A percentile compares a stretch with the other conserved stretches of the same genome.
Conservation (phyloP, 2,329 filamentous ascomycete species). For the Chaetomium sp. region DNA sequence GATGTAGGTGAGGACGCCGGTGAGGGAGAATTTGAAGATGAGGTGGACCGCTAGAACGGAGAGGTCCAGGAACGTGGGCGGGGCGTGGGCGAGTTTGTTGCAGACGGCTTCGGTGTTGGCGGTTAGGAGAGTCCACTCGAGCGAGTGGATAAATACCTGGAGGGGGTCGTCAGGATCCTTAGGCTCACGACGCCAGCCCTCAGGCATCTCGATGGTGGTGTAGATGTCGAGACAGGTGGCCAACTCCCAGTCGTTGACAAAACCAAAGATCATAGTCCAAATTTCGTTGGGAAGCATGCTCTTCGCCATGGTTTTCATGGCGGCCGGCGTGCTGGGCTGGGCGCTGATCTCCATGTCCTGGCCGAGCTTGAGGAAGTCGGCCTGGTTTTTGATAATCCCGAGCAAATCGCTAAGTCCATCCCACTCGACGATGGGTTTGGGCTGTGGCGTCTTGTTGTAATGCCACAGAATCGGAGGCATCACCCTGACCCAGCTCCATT, state of each 20-base stretch:
- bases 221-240: constrained; percentile 75
- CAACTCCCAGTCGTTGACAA: constrained; percentile 84
- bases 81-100: constrained; percentile 63
- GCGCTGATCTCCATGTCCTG: constrained; percentile 58
- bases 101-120: constrained; percentile 65
- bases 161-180: constrained; percentile 56
- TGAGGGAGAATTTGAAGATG: constrained; percentile 85
- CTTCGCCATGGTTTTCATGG: constrained; percentile 27
- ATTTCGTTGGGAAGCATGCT: constrained; percentile 70
- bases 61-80: constrained; percentile 62
- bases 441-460: constrained; percentile 46
- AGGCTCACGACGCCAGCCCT: constrained; percentile 59
- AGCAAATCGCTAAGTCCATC: constrained; percentile 64
- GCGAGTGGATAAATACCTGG: constrained; percentile 65
- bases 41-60: constrained; percentile 79
- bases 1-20: constrained; percentile 65
- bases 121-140: constrained; percentile 80
- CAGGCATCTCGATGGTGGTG: constrained; percentile 66
- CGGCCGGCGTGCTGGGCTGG: constrained; percentile 29
- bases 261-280: constrained; percentile 82
- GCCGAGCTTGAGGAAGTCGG: constrained; percentile 67
- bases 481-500: constrained; percentile 82
- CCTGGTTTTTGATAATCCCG: constrained; percentile 68
- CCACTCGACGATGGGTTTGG: constrained; percentile 53
- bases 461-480: constrained; percentile 78